Evolutionary conservation across 192 early-diverging fungal genomes (phyloP).

Genomic region (Entomortierella beljakovae): DNA sequence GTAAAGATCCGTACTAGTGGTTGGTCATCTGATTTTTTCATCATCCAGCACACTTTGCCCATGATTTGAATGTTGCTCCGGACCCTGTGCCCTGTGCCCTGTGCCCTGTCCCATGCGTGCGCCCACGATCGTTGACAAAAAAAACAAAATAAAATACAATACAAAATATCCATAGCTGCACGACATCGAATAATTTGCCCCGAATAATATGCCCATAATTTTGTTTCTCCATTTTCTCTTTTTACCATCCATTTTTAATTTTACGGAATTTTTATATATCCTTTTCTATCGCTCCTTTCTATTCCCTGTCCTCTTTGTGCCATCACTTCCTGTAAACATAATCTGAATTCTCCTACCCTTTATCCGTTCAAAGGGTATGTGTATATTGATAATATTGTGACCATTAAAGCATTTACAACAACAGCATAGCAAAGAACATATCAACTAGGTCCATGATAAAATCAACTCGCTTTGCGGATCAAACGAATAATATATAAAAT

Average conservation of each 20-base stretch:
- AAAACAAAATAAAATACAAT: not conserved
- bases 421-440: not conserved
- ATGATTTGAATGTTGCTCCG: constrained; percentile 8
- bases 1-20: constrained; percentile 49
- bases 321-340: not conserved
- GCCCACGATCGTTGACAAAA: no score
- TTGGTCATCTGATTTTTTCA: constrained; percentile 50
- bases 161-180: constrained; percentile 1
- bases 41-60: constrained; percentile 14
- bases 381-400: no score
- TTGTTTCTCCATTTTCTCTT: not conserved
- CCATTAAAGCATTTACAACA: not conserved
- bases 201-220: not conserved
- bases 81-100: not conserved
- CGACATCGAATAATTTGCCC: constrained; percentile 1
- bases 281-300: not conserved
- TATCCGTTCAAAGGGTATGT: constrained; percentile 10
- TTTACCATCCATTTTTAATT: not conserved
- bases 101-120: no score
- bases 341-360: not conserved
- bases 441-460: no score
- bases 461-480: no score
- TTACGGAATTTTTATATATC: not conserved
- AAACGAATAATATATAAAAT: not conserved
- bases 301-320: no score